Conservation (phyloP, 176 grass and related monocot species). For the Carex cristatella region DNA sequence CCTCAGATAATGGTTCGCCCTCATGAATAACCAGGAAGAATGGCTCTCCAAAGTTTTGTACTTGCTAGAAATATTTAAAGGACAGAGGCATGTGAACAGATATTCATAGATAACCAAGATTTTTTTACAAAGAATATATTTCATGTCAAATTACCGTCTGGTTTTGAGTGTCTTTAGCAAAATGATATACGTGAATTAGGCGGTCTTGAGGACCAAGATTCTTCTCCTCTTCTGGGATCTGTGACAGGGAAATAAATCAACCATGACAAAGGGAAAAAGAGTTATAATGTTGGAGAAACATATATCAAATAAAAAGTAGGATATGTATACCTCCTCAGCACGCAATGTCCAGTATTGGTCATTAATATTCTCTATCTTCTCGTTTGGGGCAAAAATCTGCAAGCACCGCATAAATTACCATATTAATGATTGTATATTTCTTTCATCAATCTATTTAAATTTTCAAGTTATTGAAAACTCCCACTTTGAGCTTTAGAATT, state of each 20-base stretch:
- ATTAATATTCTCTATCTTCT: constrained; percentile 98
- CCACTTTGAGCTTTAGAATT: not conserved
- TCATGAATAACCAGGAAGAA: constrained; percentile 97
- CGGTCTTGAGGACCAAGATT: constrained; percentile 81
- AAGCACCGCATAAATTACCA: constrained; percentile 31
- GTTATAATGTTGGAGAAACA: not conserved
- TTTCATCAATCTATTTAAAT: not conserved
- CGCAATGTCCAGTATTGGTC: constrained; percentile 98
- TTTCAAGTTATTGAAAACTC: not conserved
- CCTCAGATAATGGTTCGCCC: constrained; percentile 71
- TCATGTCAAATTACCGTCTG: constrained; percentile 60
- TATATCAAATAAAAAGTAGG: not conserved
- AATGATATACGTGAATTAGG: constrained; percentile 96
- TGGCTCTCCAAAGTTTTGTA: constrained; percentile 98
- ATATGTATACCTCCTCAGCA: constrained; percentile 70
- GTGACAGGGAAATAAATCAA: constrained; percentile 29
- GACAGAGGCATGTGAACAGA: constrained; percentile 9
- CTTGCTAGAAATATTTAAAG: constrained; percentile 51
- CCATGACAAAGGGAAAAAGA: constrained; percentile 1
- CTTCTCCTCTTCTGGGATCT: constrained; percentile 98
- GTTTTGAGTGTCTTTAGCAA: constrained; percentile 90
- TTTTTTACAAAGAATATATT: not conserved
- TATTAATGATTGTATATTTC: not conserved
- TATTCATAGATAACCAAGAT: not conserved
- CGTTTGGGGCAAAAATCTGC: constrained; percentile 72